Percentiles rank a stretch among this genome's conserved stretches.
These are phyloP conservation scores for Paramecium tetraurelia DNA, from an alignment of 73 alveolate genomes.

Conservation along the genomic window DNA sequence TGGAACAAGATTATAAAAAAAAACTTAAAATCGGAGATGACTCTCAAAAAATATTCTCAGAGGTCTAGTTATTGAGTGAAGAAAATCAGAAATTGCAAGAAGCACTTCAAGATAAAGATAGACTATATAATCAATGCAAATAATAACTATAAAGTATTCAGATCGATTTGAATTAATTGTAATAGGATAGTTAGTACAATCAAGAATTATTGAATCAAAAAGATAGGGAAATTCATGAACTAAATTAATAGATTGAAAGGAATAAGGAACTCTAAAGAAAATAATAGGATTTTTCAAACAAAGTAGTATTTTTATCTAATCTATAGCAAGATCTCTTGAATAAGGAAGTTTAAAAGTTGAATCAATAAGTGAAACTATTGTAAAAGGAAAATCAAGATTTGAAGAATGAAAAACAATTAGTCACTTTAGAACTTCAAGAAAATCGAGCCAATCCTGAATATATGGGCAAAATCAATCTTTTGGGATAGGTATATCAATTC, in stretches of 20 bases:
- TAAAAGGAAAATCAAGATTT: background rate
- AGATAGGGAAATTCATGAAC: slow-evolving; percentile 3
- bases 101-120: background rate
- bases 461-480: background rate
- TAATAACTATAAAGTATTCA: background rate
- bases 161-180: background rate
- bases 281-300: background rate
- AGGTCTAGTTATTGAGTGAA: background rate
- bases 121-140: background rate
- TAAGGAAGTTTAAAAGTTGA: background rate
- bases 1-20: background rate
- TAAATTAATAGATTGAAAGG: background rate
- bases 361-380: background rate
- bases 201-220: background rate
- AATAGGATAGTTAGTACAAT: background rate
- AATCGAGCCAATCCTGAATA: background rate
- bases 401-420: background rate
- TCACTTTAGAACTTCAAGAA: background rate
- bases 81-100: background rate
- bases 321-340: background rate
- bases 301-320: background rate
- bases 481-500: background rate
- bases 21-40: background rate
- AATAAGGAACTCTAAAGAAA: background rate
- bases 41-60: background rate